A percentile compares a stretch with the other conserved stretches of the same genome.
Conservation (phyloP, 768 basidiomycete genomes). For the Epithele typhae region DNA sequence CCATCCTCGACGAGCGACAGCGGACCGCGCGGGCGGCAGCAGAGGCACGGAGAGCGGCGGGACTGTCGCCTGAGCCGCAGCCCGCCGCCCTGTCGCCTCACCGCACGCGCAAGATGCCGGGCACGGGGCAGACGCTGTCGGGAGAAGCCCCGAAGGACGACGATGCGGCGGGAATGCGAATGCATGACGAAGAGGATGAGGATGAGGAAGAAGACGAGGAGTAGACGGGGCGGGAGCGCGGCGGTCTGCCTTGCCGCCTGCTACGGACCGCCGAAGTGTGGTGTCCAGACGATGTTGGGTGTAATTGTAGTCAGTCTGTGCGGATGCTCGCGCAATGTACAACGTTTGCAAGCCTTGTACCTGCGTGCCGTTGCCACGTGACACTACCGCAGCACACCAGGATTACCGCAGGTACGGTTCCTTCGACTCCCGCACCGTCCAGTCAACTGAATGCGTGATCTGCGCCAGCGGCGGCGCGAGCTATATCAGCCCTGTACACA, state of each 20-base stretch:
- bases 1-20: constrained; percentile 54
- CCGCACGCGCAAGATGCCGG: constrained; percentile 29
- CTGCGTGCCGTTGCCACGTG: too few species aligned
- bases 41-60: constrained; percentile 12
- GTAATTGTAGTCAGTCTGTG: too few species aligned
- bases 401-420: too few species aligned
- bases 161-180: constrained; percentile 3
- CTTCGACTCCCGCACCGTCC: too few species aligned
- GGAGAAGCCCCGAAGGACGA: constrained; percentile 3
- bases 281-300: too few species aligned
- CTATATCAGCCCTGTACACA: too few species aligned
- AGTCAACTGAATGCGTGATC: too few species aligned
- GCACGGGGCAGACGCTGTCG: constrained; percentile 32
- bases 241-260: neutral
- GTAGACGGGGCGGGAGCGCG: neutral
- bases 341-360: too few species aligned
- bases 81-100: neutral
- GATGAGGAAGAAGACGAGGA: constrained; percentile 4
- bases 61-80: constrained; percentile 1
- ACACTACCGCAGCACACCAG: too few species aligned
- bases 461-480: too few species aligned
- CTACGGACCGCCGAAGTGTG: too few species aligned
- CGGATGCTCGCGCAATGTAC: too few species aligned
- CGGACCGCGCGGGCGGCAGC: constrained; percentile 16
- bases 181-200: neutral